Base-by-base conservation (phyloP, 176 grass and related monocot genomes). In the bread wheat (Triticum aestivum) region DNA sequence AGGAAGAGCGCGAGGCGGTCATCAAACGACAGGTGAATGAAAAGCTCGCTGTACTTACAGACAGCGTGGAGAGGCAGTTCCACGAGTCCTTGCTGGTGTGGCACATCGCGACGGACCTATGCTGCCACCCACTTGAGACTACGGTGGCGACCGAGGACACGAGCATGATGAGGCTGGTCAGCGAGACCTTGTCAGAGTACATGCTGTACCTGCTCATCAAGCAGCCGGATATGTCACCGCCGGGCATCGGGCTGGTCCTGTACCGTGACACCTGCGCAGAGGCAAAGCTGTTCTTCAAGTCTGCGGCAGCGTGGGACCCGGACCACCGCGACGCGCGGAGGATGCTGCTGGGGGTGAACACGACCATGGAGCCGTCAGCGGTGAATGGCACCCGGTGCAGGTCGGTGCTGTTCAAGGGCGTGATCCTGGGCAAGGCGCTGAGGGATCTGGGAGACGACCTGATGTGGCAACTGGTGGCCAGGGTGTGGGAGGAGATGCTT, bases 21-120 rank as follows among this genome's bases (percentile, higher is more conserved):
- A 37, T 37, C 35, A 5, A 37, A 37, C 35, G 35, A 37, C 35
- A 37, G 35, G 35, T 37, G 35, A 37, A 3, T 2, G 79, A 61
- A 5, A 20, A 15, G 11, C 0, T 37, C 1, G 0, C 0, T 3
- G 2, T 62, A 4, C 0, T 80, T 0, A 1, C 0, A 4, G 3
- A 4, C 4, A 87, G 65, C 3, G 10, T 79, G 1, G 0, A 1
- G 26, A 37, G 2, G 3, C 56, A 79, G 0, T 84, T 89, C 4
- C 66, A 84, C 30, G 75, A 89, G 66, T 79, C 81, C 13, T 3
- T 89, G 14, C 2, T 89, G n/a, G 0, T 89, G 14, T 89, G 81
- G 87, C 87, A 89, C 66, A 44, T 84, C 41, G 81, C 87, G 39
- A 89, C 87, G 0, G 81, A 84, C 75, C 66, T 88, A 0, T 79